phyloP scores from a whole-genome alignment of 495 filamentous ascomycete species.

The Penicillium atrosanguineum region DNA sequence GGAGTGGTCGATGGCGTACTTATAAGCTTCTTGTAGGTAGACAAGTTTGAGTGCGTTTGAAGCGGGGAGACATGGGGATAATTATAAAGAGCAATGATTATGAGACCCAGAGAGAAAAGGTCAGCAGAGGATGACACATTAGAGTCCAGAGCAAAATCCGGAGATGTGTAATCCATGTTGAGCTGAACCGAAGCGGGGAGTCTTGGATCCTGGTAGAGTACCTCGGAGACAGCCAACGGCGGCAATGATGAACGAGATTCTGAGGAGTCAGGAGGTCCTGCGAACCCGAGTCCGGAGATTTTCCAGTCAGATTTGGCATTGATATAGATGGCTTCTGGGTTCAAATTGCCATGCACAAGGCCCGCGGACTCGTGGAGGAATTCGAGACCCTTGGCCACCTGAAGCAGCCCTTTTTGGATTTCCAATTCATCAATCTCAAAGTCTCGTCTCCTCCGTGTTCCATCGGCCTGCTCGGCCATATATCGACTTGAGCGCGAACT shows the following conservation, averaged over 20 bases:
- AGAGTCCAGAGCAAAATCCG: slow-evolving; percentile 87
- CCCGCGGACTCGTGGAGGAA: slow-evolving; percentile 96
- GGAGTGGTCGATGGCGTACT: slow-evolving; percentile 73
- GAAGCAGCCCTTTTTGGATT: slow-evolving; percentile 91
- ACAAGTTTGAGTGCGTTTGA: slow-evolving; percentile 71
- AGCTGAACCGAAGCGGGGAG: slow-evolving; percentile 81
- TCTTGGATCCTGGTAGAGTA: slow-evolving; percentile 80
- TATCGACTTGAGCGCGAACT: slow-evolving; percentile 72
- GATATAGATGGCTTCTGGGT: slow-evolving; percentile 90
- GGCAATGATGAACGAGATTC: slow-evolving; percentile 65
- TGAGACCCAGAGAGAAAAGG: slow-evolving; percentile 87
- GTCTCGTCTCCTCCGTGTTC: slow-evolving; percentile 70
- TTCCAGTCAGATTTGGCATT: slow-evolving; percentile 99
- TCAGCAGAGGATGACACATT: slow-evolving; percentile 78
- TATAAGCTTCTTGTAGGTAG: slow-evolving; percentile 79
- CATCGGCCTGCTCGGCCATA: slow-evolving; percentile 78
- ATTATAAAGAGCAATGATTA: slow-evolving; percentile 90
- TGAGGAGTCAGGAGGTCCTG: slow-evolving; percentile 69
- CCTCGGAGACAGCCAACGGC: slow-evolving; percentile 77
- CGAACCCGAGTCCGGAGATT: slow-evolving; percentile 88
- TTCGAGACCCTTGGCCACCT: slow-evolving; percentile 90
- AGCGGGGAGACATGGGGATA: slow-evolving; percentile 85
- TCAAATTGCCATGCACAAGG: slow-evolving; percentile 90
- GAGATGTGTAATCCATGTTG: slow-evolving; percentile 88
- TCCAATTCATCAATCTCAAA: slow-evolving; percentile 96